Evolutionary conservation across 2,329 filamentous ascomycete genomes (phyloP).

Genomic region (Hyphodiscus sp.): DNA sequence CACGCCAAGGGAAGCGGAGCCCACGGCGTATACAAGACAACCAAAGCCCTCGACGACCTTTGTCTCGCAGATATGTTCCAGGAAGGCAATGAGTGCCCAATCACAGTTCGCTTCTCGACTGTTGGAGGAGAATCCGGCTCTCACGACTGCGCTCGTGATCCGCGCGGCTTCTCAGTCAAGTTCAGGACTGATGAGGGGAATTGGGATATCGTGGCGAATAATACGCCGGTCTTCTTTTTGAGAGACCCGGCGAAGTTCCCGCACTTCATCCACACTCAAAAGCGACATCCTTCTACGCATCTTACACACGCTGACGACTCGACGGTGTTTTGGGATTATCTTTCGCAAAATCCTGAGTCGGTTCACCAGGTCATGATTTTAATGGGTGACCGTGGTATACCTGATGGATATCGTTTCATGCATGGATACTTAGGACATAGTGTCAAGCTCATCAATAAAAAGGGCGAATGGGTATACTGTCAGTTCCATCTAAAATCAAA

Average conservation of each 20-base stretch:
- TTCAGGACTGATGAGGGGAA: slow-evolving; percentile 70
- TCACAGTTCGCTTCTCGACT: slow-evolving; percentile 66
- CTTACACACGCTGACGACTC: slow-evolving; percentile 53
- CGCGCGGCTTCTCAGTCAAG: slow-evolving; percentile 66
- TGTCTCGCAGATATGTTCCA: slow-evolving; percentile 47
- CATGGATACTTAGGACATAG: slow-evolving; percentile 50
- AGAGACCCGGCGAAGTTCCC: slow-evolving; percentile 69
- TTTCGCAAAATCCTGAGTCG: slow-evolving; percentile 42
- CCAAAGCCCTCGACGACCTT: slow-evolving; percentile 44
- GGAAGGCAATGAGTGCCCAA: slow-evolving; percentile 60
- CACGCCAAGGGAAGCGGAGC: slow-evolving; percentile 54
- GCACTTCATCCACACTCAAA: slow-evolving; percentile 68
- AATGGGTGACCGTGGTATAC: slow-evolving; percentile 51
- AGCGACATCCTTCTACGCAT: slow-evolving; percentile 64
- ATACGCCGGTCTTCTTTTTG: slow-evolving; percentile 71
- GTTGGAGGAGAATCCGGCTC: slow-evolving; percentile 69
- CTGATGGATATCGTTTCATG: slow-evolving; percentile 46
- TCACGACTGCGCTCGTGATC: slow-evolving; percentile 65
- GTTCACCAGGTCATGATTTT: slow-evolving; percentile 53
- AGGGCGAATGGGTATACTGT: slow-evolving; percentile 47
- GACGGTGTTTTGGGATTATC: slow-evolving; percentile 32
- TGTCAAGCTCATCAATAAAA: slow-evolving; percentile 48
- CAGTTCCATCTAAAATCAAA: slow-evolving; percentile 48
- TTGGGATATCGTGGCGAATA: slow-evolving; percentile 66
- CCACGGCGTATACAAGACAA: slow-evolving; percentile 49